Conservation (phyloP, 192 early-diverging fungal genomes). For the Linnemannia hyalina region DNA sequence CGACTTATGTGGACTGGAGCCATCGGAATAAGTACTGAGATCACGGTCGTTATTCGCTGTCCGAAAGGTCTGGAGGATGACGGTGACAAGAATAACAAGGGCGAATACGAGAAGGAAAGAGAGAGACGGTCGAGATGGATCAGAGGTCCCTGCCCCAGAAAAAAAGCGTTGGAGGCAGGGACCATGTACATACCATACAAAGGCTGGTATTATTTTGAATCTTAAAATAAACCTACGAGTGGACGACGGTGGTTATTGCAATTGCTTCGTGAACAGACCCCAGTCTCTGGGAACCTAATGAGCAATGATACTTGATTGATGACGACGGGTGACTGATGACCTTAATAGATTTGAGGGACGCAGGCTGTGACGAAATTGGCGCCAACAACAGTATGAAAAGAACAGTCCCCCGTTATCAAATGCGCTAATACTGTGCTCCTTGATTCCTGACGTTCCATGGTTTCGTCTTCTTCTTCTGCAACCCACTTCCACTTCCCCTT, state of each 20-base stretch:
- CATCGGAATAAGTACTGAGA: slow-evolving; percentile 1
- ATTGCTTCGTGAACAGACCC: not conserved
- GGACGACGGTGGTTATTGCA: not conserved
- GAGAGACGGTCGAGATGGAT: not conserved
- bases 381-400: not conserved
- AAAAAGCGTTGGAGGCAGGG: not conserved
- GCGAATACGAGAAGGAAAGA: not conserved
- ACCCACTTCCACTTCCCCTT: not conserved
- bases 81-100: not conserved
- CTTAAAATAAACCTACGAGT: not conserved
- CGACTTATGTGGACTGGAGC: slow-evolving; percentile 4
- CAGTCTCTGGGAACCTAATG: not conserved
- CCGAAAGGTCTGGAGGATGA: not conserved
- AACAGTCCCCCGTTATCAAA: not conserved
- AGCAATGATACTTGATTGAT: not conserved
- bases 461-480: not conserved
- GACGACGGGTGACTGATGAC: not conserved
- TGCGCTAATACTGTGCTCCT: not conserved
- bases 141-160: not conserved
- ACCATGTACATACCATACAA: slow-evolving; percentile 3
- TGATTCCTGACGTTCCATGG: not conserved
- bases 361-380: not conserved
- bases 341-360: not conserved
- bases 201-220: not conserved
- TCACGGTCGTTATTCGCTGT: not conserved